Base-by-base conservation (phyloP, 2,329 filamentous ascomycete genomes). In the Aureobasidium sp. region DNA sequence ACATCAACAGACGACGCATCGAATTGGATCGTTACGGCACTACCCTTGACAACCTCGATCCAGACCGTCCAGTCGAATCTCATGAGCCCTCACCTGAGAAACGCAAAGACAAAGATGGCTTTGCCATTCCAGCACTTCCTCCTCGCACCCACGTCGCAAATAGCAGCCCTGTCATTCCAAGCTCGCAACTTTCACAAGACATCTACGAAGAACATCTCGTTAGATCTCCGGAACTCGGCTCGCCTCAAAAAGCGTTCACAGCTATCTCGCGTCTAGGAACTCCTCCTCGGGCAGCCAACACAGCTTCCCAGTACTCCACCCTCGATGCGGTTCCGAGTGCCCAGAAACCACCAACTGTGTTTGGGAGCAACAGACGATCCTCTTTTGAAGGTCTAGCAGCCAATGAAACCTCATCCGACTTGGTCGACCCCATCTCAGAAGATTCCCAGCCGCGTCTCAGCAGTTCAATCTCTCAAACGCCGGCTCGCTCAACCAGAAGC, bases 51-150 rank as follows among this genome's bases (percentile, higher is more conserved):
- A 63, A 68, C 7, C 61, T 62, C 14, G 53, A 65, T n/a, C 68
- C 64, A 21, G 68, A 73, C 60, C 64, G 64, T 41, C 70, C 71
- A 13, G 55, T 74, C 1, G 68, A 63, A 9, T 72, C 71, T 7
- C 42, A 55, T 16, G 64, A 65, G 27, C 14, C 14, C 9, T 29
- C 51, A 4, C 7, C 29, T 10, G 42, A 53, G 48, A 36, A 5
- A 16, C 30, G 55, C 11, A 42, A 25, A 30, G 62, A 63, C 21
- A n/a, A 57, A 21, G 62, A 63, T 30, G 62, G 58, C 27, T 63
- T 63, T 16, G 36, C 32, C 5, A 61, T 63, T 30, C 60, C 57
- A 14, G 45, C 44, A 25, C 32, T 27, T 27, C 49, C 39, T 29
- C 50, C 37, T 14, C 14, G 11, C 10, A 8, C 27, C 25, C 39